Percentiles rank a stretch among this genome's conserved stretches.
Conservation (phyloP, 2,329 filamentous ascomycete species). For the Xylariomycetidae sp. region DNA sequence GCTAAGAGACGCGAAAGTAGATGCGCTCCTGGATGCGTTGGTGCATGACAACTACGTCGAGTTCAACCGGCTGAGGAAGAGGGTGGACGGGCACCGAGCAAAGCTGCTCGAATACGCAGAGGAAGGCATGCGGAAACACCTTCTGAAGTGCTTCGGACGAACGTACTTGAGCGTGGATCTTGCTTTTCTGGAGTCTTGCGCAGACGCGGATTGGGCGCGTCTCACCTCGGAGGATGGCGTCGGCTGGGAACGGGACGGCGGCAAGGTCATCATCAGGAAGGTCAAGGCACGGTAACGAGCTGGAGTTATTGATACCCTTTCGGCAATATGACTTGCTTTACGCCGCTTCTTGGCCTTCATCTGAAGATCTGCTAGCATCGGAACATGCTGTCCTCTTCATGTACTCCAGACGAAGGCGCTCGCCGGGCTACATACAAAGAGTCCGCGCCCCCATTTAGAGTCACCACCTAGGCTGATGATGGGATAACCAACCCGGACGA, state of each 20-base stretch:
- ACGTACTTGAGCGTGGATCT: slow-evolving; percentile 71
- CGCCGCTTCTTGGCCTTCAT: too few species aligned
- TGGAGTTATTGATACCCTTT: slow-evolving; percentile 21
- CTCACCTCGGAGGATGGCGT: slow-evolving; percentile 64
- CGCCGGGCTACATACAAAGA: too few species aligned
- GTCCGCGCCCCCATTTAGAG: too few species aligned
- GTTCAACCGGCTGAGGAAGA: slow-evolving; percentile 65
- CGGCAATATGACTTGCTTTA: slow-evolving; percentile 7
- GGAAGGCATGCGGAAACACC: slow-evolving; percentile 64
- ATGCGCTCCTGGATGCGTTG: slow-evolving; percentile 62
- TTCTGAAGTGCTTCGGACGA: slow-evolving; percentile 79
- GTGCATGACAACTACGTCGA: slow-evolving; percentile 76
- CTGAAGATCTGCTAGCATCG: too few species aligned
- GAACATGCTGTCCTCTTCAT: too few species aligned
- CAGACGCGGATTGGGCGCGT: slow-evolving; percentile 65
- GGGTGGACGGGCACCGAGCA: slow-evolving; percentile 74
- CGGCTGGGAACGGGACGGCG: slow-evolving; percentile 75
- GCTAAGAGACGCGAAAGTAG: slow-evolving; percentile 62
- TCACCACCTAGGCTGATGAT: too few species aligned
- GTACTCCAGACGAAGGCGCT: too few species aligned
- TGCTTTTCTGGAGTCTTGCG: slow-evolving; percentile 61
- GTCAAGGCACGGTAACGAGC: slow-evolving; percentile 34
- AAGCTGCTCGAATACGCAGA: slow-evolving; percentile 79
- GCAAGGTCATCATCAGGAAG: slow-evolving; percentile 68
- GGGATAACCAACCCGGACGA: too few species aligned